These are phyloP conservation scores for Leccinum idahoense DNA, from an alignment of 1,284 basidiomycete genomes.

Conservation along the genomic window DNA sequence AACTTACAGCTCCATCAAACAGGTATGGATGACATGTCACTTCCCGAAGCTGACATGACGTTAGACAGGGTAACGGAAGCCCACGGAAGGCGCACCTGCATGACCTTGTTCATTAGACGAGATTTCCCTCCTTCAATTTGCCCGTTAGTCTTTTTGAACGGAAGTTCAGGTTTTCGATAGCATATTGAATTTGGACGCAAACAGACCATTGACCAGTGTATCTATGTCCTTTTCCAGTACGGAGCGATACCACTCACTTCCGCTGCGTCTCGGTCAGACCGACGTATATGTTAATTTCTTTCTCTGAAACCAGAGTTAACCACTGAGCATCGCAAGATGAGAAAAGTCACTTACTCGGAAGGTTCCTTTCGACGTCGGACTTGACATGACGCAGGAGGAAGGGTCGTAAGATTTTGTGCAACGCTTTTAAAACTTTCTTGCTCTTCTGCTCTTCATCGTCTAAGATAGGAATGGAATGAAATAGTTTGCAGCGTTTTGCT, in stretches of 20 bases:
- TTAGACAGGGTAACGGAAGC: constrained; percentile 6
- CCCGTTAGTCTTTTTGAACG: constrained; percentile 65
- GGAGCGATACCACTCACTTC: constrained; percentile 86
- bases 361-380: constrained; percentile 93
- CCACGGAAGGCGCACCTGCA: constrained; percentile 68
- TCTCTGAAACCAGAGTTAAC: constrained; percentile 51
- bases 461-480: constrained; percentile 94
- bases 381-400: constrained; percentile 96
- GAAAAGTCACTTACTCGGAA: constrained; percentile 66
- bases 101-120: constrained; percentile 96
- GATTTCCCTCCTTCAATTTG: constrained; percentile 97
- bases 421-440: constrained; percentile 92
- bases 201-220: constrained; percentile 79
- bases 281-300: constrained; percentile 99
- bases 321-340: background rate
- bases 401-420: constrained; percentile 95
- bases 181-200: background rate
- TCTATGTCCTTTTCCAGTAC: constrained; percentile 99
- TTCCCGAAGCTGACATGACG: constrained; percentile 52
- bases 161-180: background rate
- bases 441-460: constrained; percentile 85
- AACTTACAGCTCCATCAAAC: constrained; percentile 76
- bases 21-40: constrained; percentile 83
- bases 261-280: constrained; percentile 98
- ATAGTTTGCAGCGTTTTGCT: constrained; percentile 99